Evolutionary conservation across 495 filamentous ascomycete genomes (phyloP).

Genomic region (Xylaria castorea): DNA sequence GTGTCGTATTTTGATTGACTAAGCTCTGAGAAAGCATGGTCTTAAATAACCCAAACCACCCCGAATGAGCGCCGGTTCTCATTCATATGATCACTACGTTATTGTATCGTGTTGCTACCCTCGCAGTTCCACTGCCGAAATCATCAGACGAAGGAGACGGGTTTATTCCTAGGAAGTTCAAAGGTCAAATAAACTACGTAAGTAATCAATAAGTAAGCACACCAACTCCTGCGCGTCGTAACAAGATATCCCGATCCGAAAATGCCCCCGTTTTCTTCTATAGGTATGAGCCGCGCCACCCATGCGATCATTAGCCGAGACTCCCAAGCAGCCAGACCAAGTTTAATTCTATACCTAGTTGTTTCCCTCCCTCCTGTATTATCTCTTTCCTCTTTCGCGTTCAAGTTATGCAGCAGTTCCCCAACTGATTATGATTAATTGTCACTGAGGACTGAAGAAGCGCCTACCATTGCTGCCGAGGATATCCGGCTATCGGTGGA

Average conservation of each 20-base stretch:
- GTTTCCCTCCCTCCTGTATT: background rate
- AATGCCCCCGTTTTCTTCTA: background rate
- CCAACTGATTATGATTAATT: background rate
- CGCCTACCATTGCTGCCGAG: background rate
- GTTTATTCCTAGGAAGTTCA: background rate
- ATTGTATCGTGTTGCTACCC: background rate
- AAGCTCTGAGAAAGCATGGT: too few species aligned
- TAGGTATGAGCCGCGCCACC: background rate
- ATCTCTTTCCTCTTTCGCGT: background rate
- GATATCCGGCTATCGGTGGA: background rate
- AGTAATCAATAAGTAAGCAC: slow-evolving; percentile 8
- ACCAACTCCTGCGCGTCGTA: background rate
- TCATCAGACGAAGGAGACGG: background rate
- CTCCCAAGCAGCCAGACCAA: background rate
- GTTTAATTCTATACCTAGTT: background rate
- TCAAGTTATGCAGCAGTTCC: background rate
- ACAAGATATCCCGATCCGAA: background rate
- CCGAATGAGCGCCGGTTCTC: background rate
- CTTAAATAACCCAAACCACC: too few species aligned
- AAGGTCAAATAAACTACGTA: background rate
- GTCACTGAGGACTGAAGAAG: background rate
- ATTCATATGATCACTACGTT: background rate
- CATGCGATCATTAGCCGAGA: background rate
- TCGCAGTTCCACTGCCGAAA: too few species aligned
- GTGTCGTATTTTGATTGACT: too few species aligned